These are phyloP conservation scores for Neurospora pannonica DNA, from an alignment of 495 filamentous ascomycete species.

Conservation along the genomic window DNA sequence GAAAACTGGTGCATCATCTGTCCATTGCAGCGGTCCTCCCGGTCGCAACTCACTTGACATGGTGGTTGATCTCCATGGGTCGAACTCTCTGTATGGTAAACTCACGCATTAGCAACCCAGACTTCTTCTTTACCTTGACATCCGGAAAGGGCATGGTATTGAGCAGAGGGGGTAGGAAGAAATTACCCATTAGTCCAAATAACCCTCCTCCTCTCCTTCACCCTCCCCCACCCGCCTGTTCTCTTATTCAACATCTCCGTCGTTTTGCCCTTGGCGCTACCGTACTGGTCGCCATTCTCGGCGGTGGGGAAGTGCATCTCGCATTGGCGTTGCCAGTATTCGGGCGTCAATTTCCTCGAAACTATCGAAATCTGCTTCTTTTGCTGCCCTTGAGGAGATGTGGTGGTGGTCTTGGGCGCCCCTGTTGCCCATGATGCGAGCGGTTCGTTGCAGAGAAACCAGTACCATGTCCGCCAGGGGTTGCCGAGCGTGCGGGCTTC, in stretches of 20 bases:
- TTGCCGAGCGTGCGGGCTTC: conserved; percentile 46
- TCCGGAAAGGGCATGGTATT: too few relatives aligned
- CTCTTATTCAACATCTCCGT: conserved; percentile 45
- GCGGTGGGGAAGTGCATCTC: conserved; percentile 48
- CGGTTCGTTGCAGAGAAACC: conserved; percentile 58
- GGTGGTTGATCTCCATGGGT: conserved; percentile 49
- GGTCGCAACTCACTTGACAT: conserved; percentile 46
- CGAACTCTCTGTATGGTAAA: conserved; percentile 36
- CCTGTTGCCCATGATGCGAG: conserved; percentile 29
- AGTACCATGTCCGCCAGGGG: conserved; percentile 51
- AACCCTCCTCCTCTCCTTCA: conserved; percentile 32
- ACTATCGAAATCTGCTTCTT: conserved; percentile 33
- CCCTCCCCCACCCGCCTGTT: conserved; percentile 45
- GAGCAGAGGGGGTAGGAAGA: neutral
- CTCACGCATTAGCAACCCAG: neutral
- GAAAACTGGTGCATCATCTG: conserved; percentile 35
- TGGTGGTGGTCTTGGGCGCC: conserved; percentile 28
- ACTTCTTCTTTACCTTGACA: too few relatives aligned
- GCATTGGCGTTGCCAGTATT: conserved; percentile 55
- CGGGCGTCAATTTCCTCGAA: conserved; percentile 44
- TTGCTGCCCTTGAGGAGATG: neutral
- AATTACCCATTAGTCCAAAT: conserved; percentile 51
- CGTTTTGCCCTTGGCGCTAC: conserved; percentile 41
- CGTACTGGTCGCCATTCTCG: conserved; percentile 38
- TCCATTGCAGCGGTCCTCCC: conserved; percentile 42